Evolutionary conservation across 305 asterid genomes (phyloP).

Genomic region (Fraxinus paxiana): DNA sequence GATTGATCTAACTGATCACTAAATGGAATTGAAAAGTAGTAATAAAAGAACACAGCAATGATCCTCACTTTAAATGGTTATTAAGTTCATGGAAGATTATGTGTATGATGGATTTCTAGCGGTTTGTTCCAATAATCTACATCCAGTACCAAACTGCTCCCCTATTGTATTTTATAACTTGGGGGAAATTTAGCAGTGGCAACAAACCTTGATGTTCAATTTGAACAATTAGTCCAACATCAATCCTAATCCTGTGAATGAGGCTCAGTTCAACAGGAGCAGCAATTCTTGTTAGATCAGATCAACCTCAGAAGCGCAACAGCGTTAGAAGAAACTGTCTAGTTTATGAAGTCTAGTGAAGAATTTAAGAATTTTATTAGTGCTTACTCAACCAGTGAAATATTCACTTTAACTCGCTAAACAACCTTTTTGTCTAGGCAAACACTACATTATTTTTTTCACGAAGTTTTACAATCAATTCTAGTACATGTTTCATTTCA

Average conservation of each 20-base stretch:
- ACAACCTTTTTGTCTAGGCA: not conserved
- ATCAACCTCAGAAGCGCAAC: not conserved
- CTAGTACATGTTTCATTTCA: not conserved
- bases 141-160: not conserved
- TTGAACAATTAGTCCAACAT: not conserved
- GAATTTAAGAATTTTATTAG: not conserved
- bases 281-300: not conserved
- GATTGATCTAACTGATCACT: not conserved
- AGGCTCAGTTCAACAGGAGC: not conserved
- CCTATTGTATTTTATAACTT: not conserved
- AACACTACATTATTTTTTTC: not conserved
- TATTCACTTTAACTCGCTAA: not conserved
- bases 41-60: not conserved
- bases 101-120: not conserved
- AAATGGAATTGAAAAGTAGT: not conserved
- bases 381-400: not conserved
- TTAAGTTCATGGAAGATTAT: not conserved
- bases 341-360: not conserved
- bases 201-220: not conserved
- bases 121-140: not conserved
- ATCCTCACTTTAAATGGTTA: not conserved
- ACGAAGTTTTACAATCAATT: not conserved
- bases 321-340: not conserved
- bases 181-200: not conserved
- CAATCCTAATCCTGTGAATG: not conserved